phyloP scores from a whole-genome alignment of 768 basidiomycete species.

The Psilocybe subaeruginosa region DNA sequence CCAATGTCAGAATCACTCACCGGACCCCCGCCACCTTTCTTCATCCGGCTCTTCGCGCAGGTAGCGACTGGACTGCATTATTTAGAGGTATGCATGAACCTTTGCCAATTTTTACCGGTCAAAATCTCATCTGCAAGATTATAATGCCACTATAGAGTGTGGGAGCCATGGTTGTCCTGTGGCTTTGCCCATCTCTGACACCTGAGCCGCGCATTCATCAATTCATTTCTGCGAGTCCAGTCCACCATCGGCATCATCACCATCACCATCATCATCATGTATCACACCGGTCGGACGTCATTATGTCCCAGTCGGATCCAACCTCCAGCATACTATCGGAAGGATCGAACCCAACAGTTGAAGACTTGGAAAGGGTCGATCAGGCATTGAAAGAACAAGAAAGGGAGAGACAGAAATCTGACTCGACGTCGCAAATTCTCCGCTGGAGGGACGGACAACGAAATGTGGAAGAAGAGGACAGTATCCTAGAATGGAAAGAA shows the following conservation, averaged over 20 bases:
- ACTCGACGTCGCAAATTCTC: background rate
- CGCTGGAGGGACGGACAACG: background rate
- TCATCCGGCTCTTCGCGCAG: conserved; percentile 17
- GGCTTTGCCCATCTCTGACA: conserved; percentile 25
- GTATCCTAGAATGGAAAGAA: background rate
- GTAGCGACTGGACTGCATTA: conserved; percentile 22
- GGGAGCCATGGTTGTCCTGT: conserved; percentile 21
- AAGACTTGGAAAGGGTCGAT: conserved; percentile 1
- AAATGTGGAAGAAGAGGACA: background rate
- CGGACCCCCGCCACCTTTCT: conserved; percentile 12
- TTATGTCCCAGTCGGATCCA: background rate
- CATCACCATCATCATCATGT: conserved; percentile 12
- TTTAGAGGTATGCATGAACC: conserved; percentile 16
- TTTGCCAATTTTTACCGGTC: background rate
- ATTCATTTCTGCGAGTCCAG: conserved; percentile 18
- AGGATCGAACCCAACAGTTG: background rate
- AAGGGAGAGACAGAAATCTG: background rate
- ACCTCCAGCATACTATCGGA: background rate
- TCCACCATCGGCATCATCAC: conserved; percentile 7
- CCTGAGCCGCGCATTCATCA: conserved; percentile 24
- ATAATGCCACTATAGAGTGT: conserved; percentile 16
- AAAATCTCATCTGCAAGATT: background rate
- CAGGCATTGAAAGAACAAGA: background rate
- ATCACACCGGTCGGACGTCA: background rate
- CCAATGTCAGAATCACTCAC: conserved; percentile 1